Evolutionary conservation across 164 flowering plant species (phyloP).

Genomic region (Nelumbo lutea): DNA sequence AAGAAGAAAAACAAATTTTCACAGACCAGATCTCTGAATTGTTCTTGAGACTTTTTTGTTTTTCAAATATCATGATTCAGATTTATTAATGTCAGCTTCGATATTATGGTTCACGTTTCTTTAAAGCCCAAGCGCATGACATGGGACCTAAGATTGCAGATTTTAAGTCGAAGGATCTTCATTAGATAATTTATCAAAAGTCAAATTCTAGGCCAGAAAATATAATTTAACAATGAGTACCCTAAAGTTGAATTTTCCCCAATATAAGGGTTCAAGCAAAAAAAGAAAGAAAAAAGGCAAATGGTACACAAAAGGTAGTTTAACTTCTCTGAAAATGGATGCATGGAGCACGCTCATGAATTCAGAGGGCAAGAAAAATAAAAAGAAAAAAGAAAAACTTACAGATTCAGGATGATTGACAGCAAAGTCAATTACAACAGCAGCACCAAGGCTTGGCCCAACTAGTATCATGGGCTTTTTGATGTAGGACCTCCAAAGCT

Average conservation of each 20-base stretch:
- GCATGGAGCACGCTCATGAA: slow-evolving; percentile 1
- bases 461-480: slow-evolving; percentile 76
- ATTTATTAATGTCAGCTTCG: too few relatives aligned
- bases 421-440: slow-evolving; percentile 91
- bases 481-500: slow-evolving; percentile 82
- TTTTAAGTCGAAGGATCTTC: neutral
- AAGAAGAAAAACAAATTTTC: too few relatives aligned
- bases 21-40: too few relatives aligned
- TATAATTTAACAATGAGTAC: neutral
- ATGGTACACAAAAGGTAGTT: neutral
- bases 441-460: slow-evolving; percentile 99
- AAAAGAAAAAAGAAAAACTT: slow-evolving; percentile 20
- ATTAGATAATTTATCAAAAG: neutral
- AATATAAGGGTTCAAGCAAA: neutral
- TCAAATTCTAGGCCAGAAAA: neutral
- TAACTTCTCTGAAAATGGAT: neutral
- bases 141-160: too few relatives aligned
- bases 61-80: too few relatives aligned
- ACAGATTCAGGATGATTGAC: slow-evolving; percentile 77
- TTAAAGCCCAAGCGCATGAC: neutral
- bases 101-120: neutral
- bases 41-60: too few relatives aligned
- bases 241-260: neutral
- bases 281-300: neutral
- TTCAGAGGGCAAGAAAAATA: neutral